These are phyloP conservation scores for Buxus sempervirens DNA, from an alignment of 164 flowering plant genomes.

Conservation along the genomic window DNA sequence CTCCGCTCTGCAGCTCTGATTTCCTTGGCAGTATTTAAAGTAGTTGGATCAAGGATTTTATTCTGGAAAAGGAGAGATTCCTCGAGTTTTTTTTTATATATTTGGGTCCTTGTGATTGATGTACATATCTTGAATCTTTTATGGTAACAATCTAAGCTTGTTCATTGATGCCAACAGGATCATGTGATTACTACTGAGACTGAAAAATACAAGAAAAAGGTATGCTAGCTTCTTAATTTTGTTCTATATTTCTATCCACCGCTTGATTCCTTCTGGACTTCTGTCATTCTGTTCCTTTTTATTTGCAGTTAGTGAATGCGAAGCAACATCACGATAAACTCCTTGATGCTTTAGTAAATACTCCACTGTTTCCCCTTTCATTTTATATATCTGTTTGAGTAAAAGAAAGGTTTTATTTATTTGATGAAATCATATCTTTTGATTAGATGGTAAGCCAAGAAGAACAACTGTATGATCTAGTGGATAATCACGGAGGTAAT, in stretches of 20 bases:
- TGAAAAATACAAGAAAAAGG: conserved; percentile 56
- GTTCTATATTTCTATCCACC: too few species aligned
- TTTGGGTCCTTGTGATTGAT: too few species aligned
- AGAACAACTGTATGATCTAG: conserved; percentile 29
- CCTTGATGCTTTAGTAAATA: too few species aligned
- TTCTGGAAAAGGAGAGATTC: too few species aligned
- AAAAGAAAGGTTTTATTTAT: background rate
- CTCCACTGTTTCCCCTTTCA: too few species aligned
- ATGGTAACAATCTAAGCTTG: background rate
- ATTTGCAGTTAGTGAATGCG: too few species aligned
- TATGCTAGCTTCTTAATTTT: conserved; percentile 15
- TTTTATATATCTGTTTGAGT: too few species aligned
- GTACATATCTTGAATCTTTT: background rate
- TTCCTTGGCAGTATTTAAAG: too few species aligned
- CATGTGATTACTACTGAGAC: conserved; percentile 46
- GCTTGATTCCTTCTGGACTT: background rate
- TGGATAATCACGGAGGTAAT: conserved; percentile 30
- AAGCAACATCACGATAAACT: too few species aligned
- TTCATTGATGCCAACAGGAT: conserved; percentile 29
- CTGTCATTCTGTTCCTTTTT: background rate
- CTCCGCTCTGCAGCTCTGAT: too few species aligned
- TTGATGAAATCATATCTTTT: background rate
- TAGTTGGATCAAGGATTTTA: too few species aligned
- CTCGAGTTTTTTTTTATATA: too few species aligned
- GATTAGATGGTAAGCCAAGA: conserved; percentile 29